Evolutionary conservation across 805 yeast species (phyloP).

Genomic region (Lachancea lanzarotensis): DNA sequence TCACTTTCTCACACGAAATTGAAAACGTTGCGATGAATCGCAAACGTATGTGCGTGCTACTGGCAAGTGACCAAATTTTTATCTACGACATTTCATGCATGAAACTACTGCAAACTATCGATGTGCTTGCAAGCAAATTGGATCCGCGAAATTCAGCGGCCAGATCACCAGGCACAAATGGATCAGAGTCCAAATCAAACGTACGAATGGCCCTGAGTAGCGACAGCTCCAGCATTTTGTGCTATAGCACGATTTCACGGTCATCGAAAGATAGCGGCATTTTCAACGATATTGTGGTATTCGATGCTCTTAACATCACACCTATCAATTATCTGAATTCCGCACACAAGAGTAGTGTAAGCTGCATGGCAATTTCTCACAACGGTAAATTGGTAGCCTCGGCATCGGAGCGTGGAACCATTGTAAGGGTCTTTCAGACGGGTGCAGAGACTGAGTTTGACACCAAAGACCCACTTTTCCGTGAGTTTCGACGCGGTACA

Average conservation of each 20-base stretch:
- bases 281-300: conserved; percentile 51
- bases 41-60: conserved; percentile 68
- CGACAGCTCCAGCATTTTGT: conserved; percentile 30
- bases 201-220: conserved; percentile 23
- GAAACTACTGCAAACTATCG: conserved; percentile 68
- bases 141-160: conserved; percentile 3
- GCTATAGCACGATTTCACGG: conserved; percentile 25
- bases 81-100: conserved; percentile 88
- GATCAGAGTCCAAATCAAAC: neutral
- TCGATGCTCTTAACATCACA: conserved; percentile 65
- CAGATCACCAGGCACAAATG: neutral
- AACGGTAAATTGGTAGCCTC: conserved; percentile 60
- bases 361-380: conserved; percentile 39
- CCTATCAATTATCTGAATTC: conserved; percentile 50
- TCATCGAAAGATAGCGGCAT: conserved; percentile 30
- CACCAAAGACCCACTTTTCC: conserved; percentile 21
- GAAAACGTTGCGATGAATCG: conserved; percentile 72
- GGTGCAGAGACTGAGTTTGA: conserved; percentile 40
- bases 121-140: conserved; percentile 29
- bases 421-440: conserved; percentile 53
- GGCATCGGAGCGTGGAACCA: conserved; percentile 66
- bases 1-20: conserved; percentile 75
- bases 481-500: conserved; percentile 66
- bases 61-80: conserved; percentile 68
- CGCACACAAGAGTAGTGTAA: conserved; percentile 29